Evolutionary conservation across 1,284 basidiomycete species (phyloP).

Genomic region (Melampsora americana): DNA sequence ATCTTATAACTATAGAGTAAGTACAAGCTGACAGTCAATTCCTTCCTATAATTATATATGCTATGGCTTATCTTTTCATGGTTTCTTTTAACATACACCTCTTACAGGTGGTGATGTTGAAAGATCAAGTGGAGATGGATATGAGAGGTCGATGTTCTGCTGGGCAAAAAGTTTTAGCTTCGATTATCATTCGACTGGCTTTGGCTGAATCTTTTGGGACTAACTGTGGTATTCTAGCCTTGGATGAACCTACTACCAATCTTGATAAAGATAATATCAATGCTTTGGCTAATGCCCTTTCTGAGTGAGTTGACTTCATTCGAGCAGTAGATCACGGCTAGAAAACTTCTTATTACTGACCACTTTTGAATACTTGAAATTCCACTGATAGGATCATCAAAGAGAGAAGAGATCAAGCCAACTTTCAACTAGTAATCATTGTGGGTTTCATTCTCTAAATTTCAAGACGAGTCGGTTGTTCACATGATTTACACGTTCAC

Average conservation of each 20-base stretch:
- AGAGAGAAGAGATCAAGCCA: conserved; percentile 78
- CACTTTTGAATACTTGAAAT: conserved; percentile 8
- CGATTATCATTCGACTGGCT: conserved; percentile 98
- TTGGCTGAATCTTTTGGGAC: conserved; percentile 95
- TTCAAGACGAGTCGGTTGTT: background rate
- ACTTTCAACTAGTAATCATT: conserved; percentile 97
- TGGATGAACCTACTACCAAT: conserved; percentile 98
- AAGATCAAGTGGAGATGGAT: conserved; percentile 98
- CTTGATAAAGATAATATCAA: conserved; percentile 95
- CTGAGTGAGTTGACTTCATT: conserved; percentile 67
- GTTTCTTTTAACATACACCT: background rate
- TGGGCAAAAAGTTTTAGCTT: conserved; percentile 97
- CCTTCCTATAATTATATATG: conserved; percentile 10
- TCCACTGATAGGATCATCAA: conserved; percentile 71
- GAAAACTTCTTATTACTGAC: conserved; percentile 36
- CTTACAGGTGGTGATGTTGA: conserved; percentile 87
- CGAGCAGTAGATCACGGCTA: background rate
- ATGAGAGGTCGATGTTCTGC: conserved; percentile 98
- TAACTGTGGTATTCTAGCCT: conserved; percentile 92
- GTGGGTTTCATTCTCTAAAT: conserved; percentile 57
- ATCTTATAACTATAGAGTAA: conserved; percentile 96
- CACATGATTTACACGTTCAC: background rate
- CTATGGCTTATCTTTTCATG: background rate
- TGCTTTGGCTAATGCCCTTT: conserved; percentile 81
- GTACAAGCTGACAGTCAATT: conserved; percentile 49